Conservation (phyloP, 345 rosid genomes). For the Aethionema arabicum region DNA sequence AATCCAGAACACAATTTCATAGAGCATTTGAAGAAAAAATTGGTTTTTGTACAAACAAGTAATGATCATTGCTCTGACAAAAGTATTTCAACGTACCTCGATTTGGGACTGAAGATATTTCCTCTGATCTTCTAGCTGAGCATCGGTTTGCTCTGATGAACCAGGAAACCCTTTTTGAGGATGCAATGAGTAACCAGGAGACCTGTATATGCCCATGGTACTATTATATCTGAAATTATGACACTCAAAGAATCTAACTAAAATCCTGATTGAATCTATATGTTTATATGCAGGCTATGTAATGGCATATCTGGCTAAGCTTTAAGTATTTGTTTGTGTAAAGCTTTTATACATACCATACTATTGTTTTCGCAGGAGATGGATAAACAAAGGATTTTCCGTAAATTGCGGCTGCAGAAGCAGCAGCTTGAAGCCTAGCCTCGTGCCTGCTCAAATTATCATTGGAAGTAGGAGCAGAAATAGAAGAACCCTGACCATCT, state of each 20-base stretch:
- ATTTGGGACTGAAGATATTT: constrained; percentile 62
- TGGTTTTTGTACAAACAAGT: background rate
- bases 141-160: constrained; percentile 25
- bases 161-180: constrained; percentile 39
- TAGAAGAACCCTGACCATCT: constrained; percentile 48
- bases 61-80: background rate
- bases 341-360: constrained; percentile 48
- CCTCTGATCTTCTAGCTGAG: constrained; percentile 54
- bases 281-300: background rate
- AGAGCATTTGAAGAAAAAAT: background rate
- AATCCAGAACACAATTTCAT: constrained; percentile 3
- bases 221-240: background rate
- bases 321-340: constrained; percentile 5
- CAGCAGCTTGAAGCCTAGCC: constrained; percentile 83
- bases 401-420: constrained; percentile 74
- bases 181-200: constrained; percentile 54
- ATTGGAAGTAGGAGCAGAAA: constrained; percentile 31
- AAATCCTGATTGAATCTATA: constrained; percentile 1
- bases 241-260: background rate
- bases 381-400: constrained; percentile 85
- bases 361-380: constrained; percentile 58
- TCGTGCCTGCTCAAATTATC: constrained; percentile 58
- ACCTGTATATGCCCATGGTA: constrained; percentile 41
- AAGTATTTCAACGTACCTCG: constrained; percentile 48
- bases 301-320: background rate